phyloP scores from a whole-genome alignment of 2,329 filamentous ascomycete genomes.

The Colletotrichum godetiae region DNA sequence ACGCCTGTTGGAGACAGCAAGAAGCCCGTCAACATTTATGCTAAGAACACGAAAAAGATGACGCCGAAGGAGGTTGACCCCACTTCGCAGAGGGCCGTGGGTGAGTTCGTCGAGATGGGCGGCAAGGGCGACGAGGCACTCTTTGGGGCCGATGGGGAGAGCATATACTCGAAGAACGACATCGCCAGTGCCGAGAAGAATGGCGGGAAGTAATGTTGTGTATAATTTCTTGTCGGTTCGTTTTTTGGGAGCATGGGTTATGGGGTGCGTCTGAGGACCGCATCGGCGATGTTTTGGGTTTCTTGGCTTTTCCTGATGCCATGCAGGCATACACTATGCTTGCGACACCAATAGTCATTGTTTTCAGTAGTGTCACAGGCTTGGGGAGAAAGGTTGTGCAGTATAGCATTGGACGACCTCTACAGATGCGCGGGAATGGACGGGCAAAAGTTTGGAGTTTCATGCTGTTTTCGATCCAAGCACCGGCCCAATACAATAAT shows the following conservation, averaged over 20 bases:
- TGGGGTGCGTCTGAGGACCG: not conserved
- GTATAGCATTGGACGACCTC: not conserved
- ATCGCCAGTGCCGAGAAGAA: slow-evolving; percentile 45
- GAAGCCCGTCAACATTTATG: slow-evolving; percentile 76
- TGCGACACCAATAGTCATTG: not conserved
- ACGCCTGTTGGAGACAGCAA: slow-evolving; percentile 55
- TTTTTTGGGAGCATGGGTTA: slow-evolving; percentile 14
- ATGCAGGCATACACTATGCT: not conserved
- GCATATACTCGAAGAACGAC: slow-evolving; percentile 59
- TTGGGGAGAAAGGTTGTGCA: not conserved
- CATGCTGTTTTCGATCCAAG: not conserved
- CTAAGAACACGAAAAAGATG: slow-evolving; percentile 70
- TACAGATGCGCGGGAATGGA: not conserved
- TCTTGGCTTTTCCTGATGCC: not conserved
- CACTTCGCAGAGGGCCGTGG: slow-evolving; percentile 70
- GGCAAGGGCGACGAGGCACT: slow-evolving; percentile 86
- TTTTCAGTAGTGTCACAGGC: not conserved
- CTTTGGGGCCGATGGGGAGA: slow-evolving; percentile 72
- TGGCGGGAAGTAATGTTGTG: slow-evolving; percentile 36
- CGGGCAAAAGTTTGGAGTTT: slow-evolving; percentile 17
- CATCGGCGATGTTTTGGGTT: not conserved
- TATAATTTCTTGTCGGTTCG: not conserved
- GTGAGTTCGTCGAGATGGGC: slow-evolving; percentile 86
- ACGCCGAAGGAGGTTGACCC: slow-evolving; percentile 72
- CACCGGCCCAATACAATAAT: not conserved